Conservation (phyloP, 441 rosid species). For the Monsonia emarginata region DNA sequence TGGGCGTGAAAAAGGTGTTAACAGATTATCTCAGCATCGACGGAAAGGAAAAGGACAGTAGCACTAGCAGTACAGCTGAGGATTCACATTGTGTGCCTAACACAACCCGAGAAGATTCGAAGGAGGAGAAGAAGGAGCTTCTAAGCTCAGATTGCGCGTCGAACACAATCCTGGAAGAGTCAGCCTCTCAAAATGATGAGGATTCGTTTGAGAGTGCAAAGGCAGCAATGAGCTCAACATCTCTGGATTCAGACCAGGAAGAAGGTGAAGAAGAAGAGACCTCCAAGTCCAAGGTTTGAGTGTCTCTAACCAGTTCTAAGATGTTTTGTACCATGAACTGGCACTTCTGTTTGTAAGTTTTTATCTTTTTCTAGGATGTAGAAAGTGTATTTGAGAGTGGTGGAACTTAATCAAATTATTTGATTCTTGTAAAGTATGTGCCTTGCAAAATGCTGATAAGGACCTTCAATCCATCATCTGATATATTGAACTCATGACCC, state of each 20-base stretch:
- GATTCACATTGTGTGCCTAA: slow-evolving; percentile 20
- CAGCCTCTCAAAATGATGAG: slow-evolving; percentile 25
- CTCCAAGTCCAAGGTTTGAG: neutral
- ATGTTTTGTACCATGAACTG: neutral
- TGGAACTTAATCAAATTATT: neutral
- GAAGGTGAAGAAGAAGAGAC: neutral
- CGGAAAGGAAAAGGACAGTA: slow-evolving; percentile 23
- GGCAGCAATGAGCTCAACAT: slow-evolving; percentile 17
- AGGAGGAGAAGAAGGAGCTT: too few species aligned
- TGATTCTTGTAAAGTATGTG: neutral
- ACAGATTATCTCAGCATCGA: slow-evolving; percentile 62
- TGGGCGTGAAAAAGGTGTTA: slow-evolving; percentile 56
- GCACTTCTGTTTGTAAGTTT: neutral
- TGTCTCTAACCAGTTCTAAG: neutral
- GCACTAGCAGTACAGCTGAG: slow-evolving; percentile 22
- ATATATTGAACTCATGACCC: too few species aligned
- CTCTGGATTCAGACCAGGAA: slow-evolving; percentile 1
- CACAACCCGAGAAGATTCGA: slow-evolving; percentile 21
- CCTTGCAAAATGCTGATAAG: neutral
- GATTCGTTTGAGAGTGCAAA: slow-evolving; percentile 18
- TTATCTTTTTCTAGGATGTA: neutral
- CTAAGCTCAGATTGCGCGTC: slow-evolving; percentile 20
- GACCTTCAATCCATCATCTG: too few species aligned
- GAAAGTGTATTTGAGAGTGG: neutral
- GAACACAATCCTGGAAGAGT: slow-evolving; percentile 19